Percentiles rank a stretch among this genome's conserved stretches.
Conservation (phyloP, 441 rosid genomes). For the Adansonia madagascariensis region DNA sequence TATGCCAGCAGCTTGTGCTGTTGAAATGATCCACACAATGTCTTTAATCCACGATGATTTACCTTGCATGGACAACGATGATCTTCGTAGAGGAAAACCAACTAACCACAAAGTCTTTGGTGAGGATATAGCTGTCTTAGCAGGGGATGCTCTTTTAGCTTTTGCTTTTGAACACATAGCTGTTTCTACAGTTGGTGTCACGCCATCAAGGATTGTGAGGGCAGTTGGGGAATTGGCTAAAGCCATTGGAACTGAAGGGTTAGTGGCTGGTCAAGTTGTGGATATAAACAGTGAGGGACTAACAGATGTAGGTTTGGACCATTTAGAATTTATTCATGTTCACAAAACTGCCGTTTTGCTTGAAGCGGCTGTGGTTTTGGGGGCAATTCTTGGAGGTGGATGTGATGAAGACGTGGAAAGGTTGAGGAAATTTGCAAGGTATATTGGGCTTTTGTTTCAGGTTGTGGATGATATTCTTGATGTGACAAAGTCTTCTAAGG, state of each 20-base stretch:
- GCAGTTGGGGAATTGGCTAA: constrained; percentile 75
- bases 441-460: constrained; percentile 75
- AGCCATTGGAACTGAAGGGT: constrained; percentile 65
- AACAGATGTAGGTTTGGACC: constrained; percentile 58
- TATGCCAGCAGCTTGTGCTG: constrained; percentile 82
- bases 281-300: constrained; percentile 72
- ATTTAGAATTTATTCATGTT: constrained; percentile 77
- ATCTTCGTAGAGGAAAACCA: constrained; percentile 86
- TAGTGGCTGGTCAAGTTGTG: constrained; percentile 90
- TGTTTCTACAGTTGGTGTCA: constrained; percentile 49
- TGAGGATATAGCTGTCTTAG: constrained; percentile 78
- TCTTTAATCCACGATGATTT: constrained; percentile 84
- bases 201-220: constrained; percentile 52
- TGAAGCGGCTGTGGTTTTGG: constrained; percentile 78
- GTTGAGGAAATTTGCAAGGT: constrained; percentile 69
- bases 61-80: constrained; percentile 91
- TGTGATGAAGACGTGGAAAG: constrained; percentile 68
- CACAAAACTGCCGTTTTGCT: constrained; percentile 89
- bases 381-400: constrained; percentile 86
- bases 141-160: constrained; percentile 85
- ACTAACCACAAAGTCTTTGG: constrained; percentile 83
- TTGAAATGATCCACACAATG: constrained; percentile 92
- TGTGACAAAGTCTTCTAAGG: constrained; percentile 73
- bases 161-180: constrained; percentile 80
- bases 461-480: constrained; percentile 90